phyloP scores from a whole-genome alignment of 2,329 filamentous ascomycete species.

The Neonectria coccinea region DNA sequence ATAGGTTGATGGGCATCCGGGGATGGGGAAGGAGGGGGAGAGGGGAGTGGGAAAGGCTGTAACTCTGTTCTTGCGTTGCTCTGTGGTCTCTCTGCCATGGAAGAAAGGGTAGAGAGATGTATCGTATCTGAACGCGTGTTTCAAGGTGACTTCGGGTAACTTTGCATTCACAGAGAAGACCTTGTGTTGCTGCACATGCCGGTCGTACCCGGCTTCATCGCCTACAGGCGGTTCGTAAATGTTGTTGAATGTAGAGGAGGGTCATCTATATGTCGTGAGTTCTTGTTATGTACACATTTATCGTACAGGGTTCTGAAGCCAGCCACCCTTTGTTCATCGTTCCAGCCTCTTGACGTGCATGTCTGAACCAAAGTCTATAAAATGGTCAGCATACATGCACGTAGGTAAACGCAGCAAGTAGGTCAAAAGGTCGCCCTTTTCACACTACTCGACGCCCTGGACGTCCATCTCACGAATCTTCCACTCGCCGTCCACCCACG shows the following conservation, averaged over 20 bases:
- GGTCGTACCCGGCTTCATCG: slow-evolving; percentile 3
- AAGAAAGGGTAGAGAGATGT: slow-evolving; percentile 65
- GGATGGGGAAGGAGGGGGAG: slow-evolving; percentile 1
- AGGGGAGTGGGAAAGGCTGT: slow-evolving; percentile 19
- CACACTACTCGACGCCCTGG: slow-evolving; percentile 54
- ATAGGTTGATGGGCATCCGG: slow-evolving; percentile 9
- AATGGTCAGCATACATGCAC: slow-evolving; percentile 19
- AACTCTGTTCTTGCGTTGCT: slow-evolving; percentile 68
- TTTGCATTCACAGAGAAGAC: neutral
- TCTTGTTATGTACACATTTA: slow-evolving; percentile 43
- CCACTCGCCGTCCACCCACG: slow-evolving; percentile 82
- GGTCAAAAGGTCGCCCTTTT: slow-evolving; percentile 3
- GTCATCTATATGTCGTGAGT: slow-evolving; percentile 46
- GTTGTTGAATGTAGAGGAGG: slow-evolving; percentile 39
- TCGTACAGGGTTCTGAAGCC: slow-evolving; percentile 34
- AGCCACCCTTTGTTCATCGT: slow-evolving; percentile 27
- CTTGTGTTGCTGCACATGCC: neutral
- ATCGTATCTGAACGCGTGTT: slow-evolving; percentile 72
- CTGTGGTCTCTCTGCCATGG: slow-evolving; percentile 70
- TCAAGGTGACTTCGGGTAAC: neutral
- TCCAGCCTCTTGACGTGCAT: slow-evolving; percentile 9
- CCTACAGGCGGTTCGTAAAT: slow-evolving; percentile 3
- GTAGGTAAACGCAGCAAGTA: slow-evolving; percentile 9
- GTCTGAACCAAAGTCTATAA: slow-evolving; percentile 18
- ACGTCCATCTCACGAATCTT: slow-evolving; percentile 80